These are phyloP conservation scores for Fusarium annulatum DNA, from an alignment of 2,329 filamentous ascomycete genomes.

Conservation along the genomic window DNA sequence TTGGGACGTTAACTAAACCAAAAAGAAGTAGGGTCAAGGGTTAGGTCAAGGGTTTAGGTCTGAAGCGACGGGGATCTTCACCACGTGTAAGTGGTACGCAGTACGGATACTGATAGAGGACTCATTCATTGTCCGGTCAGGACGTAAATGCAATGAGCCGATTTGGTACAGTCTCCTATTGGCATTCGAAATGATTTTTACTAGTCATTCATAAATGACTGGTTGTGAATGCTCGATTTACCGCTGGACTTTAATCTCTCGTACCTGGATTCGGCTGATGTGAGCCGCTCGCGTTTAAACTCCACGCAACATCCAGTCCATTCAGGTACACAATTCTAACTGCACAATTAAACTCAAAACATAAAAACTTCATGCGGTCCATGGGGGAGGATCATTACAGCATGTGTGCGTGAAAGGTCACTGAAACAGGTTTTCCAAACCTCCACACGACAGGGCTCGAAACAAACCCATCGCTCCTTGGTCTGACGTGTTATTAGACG, in stretches of 20 bases:
- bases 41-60: conserved; percentile 32
- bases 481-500: conserved; percentile 23
- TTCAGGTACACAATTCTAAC: conserved; percentile 1
- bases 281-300: conserved; percentile 31
- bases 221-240: not conserved
- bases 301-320: not conserved
- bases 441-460: conserved; percentile 24
- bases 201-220: conserved; percentile 1
- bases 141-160: not conserved
- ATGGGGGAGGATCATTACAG: not conserved
- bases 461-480: conserved; percentile 21
- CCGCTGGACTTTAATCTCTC: not conserved
- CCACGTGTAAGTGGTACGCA: conserved; percentile 33
- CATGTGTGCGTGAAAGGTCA: conserved; percentile 2
- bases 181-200: not conserved
- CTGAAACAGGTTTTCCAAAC: conserved; percentile 15
- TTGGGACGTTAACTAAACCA: conserved; percentile 7
- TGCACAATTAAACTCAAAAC: conserved; percentile 24
- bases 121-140: not conserved
- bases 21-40: conserved; percentile 31
- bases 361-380: conserved; percentile 1
- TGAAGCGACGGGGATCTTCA: conserved; percentile 21
- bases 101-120: not conserved
- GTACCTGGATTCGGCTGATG: conserved; percentile 20
- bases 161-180: not conserved